These are phyloP conservation scores for Salix caprea DNA, from an alignment of 345 rosid genomes.

Conservation along the genomic window DNA sequence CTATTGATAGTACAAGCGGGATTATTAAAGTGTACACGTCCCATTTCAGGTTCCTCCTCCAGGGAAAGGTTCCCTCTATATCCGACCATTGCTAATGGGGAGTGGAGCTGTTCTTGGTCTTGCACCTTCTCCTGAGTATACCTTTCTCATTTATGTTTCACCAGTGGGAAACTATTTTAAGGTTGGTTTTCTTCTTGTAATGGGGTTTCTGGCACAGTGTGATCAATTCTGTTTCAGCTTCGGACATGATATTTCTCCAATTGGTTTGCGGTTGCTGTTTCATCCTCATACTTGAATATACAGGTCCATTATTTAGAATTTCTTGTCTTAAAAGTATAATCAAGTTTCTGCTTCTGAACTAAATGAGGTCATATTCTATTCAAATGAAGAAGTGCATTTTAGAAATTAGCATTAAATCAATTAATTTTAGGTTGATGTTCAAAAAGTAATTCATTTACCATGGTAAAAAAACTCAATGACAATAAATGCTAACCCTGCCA, in stretches of 20 bases:
- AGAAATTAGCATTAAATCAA: neutral
- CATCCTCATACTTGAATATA: neutral
- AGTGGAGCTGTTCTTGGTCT: constrained; percentile 98
- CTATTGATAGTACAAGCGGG: constrained; percentile 2
- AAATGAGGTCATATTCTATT: neutral
- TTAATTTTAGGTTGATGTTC: neutral
- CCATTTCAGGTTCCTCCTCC: constrained; percentile 73
- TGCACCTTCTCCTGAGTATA: constrained; percentile 95
- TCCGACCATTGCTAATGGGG: constrained; percentile 92
- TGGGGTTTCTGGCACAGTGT: neutral
- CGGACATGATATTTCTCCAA: neutral
- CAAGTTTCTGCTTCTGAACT: neutral
- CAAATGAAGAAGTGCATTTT: neutral
- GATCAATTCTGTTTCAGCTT: neutral
- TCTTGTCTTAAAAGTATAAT: neutral
- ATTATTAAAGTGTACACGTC: constrained; percentile 9
- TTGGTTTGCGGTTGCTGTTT: neutral
- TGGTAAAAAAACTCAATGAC: neutral
- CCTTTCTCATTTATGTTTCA: constrained; percentile 82
- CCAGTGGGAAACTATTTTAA: constrained; percentile 96
- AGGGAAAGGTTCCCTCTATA: constrained; percentile 89
- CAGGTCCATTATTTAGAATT: neutral
- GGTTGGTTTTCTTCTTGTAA: constrained; percentile 38
- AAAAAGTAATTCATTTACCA: neutral
- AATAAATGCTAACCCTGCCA: neutral